A percentile compares a stretch with the other conserved stretches of the same genome.
phyloP scores from a whole-genome alignment of 129 eudicot species.

The Daucus carota region DH1_v3.0 NC_030389.2:43277501-43278000 shows the following conservation, averaged over 20 bases:
- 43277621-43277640: background rate
- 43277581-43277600: background rate
- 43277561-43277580: background rate
- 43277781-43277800: slow-evolving; percentile 82
- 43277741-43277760: slow-evolving; percentile 85
- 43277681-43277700: slow-evolving; percentile 90
- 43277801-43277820: slow-evolving; percentile 96
- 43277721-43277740: slow-evolving; percentile 97
- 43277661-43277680: slow-evolving; percentile 52
- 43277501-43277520: background rate
- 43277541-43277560: background rate
- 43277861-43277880: background rate
- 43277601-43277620: background rate
- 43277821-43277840: slow-evolving; percentile 87
- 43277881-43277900: background rate
- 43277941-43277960: background rate
- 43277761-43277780: slow-evolving; percentile 69
- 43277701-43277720: slow-evolving; percentile 93
- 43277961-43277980: background rate
- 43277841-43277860: slow-evolving; percentile 50
- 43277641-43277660: background rate
- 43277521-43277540: slow-evolving; percentile 1
- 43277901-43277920: background rate
- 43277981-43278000: background rate
- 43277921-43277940: background rate